Percentiles rank a stretch among this genome's conserved stretches.
These are phyloP conservation scores for Xenoacremonium recifei DNA, from an alignment of 2,329 filamentous ascomycete genomes.

Conservation along the genomic window DNA sequence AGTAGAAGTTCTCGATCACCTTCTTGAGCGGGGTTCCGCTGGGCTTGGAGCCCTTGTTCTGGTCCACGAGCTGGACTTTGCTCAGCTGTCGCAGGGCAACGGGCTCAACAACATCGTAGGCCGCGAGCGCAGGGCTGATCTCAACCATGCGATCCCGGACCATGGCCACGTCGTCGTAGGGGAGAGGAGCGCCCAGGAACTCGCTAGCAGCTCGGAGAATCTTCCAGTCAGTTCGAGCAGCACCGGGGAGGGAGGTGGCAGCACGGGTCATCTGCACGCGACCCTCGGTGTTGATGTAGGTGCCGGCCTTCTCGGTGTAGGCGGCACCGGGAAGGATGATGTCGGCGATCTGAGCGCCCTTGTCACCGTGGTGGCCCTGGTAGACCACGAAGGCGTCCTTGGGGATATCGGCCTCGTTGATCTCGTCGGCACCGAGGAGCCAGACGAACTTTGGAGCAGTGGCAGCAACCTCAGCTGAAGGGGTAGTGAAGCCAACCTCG, in stretches of 20 bases:
- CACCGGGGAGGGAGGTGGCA: constrained; percentile 84
- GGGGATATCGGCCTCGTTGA: constrained; percentile 80
- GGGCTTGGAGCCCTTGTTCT: constrained; percentile 85
- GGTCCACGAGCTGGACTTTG: constrained; percentile 93
- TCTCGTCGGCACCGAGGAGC: constrained; percentile 93
- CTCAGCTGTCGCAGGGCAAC: constrained; percentile 71
- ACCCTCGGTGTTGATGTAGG: constrained; percentile 97
- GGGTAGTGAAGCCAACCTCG: constrained; percentile 90
- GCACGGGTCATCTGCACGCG: constrained; percentile 91
- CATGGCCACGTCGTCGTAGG: constrained; percentile 88
- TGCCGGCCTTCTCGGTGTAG: constrained; percentile 95
- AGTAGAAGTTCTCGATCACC: constrained; percentile 94
- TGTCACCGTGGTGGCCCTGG: constrained; percentile 96
- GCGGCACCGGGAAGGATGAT: constrained; percentile 90
- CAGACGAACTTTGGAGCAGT: constrained; percentile 93
- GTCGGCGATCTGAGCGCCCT: constrained; percentile 88
- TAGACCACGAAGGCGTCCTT: constrained; percentile 97
- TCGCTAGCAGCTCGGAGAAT: constrained; percentile 92
- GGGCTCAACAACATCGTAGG: constrained; percentile 89
- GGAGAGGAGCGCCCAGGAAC: constrained; percentile 81
- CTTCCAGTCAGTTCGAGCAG: constrained; percentile 96
- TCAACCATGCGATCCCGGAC: constrained; percentile 93
- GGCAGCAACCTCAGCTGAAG: constrained; percentile 76
- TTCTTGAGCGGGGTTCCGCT: constrained; percentile 75
- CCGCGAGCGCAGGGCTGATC: constrained; percentile 84